These are phyloP conservation scores for Tylopilus subfusipes DNA, from an alignment of 768 basidiomycete species.

Conservation along the genomic window DNA sequence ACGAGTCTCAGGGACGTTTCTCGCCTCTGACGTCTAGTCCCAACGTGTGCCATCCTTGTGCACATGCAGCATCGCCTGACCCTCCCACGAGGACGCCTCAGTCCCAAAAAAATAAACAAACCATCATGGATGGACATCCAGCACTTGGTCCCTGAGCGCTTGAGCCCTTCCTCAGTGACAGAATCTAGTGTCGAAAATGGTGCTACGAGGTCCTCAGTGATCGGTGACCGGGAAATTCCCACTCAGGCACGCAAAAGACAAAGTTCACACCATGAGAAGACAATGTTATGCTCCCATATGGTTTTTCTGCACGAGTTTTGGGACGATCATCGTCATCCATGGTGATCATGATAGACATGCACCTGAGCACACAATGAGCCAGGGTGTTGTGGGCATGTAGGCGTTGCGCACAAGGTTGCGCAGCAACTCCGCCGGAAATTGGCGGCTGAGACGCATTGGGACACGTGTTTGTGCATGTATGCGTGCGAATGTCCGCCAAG, in stretches of 20 bases:
- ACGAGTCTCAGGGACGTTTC: conserved; percentile 9
- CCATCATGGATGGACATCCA: not conserved
- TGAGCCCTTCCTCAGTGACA: no score
- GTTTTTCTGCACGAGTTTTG: not conserved
- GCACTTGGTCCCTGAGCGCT: conserved; percentile 5
- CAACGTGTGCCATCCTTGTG: not conserved
- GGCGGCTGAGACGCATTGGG: not conserved
- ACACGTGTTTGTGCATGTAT: conserved; percentile 7
- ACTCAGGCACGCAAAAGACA: not conserved
- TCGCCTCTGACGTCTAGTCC: not conserved
- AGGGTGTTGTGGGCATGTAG: not conserved
- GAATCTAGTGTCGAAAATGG: not conserved
- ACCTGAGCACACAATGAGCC: not conserved
- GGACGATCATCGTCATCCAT: conserved; percentile 3
- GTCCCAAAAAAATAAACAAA: not conserved
- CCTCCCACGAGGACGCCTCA: conserved; percentile 9
- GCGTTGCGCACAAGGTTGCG: not conserved
- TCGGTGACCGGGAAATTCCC: conserved; percentile 2
- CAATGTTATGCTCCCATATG: conserved; percentile 9
- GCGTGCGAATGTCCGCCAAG: not conserved
- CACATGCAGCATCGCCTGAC: conserved; percentile 8
- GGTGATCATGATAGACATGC: not conserved
- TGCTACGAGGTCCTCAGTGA: not conserved
- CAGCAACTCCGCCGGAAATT: not conserved
- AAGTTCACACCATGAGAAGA: not conserved